Evolutionary conservation across 2,329 filamentous ascomycete genomes (phyloP).

Genomic region (Neocatenulostroma microsporum): DNA sequence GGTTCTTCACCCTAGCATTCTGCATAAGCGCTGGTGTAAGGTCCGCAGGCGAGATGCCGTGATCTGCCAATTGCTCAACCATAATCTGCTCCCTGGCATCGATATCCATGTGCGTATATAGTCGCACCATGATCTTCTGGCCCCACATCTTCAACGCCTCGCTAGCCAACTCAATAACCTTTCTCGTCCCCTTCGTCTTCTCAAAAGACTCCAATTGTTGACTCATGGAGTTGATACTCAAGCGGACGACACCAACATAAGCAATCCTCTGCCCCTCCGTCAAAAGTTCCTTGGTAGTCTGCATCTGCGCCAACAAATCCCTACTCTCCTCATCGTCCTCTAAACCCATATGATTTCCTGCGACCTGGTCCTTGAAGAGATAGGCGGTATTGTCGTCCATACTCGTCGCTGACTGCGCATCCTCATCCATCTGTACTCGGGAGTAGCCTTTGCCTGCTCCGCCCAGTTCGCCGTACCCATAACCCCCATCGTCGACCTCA

Average conservation of each 20-base stretch:
- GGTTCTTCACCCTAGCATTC: slow-evolving; percentile 88
- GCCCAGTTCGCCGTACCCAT: slow-evolving; percentile 68
- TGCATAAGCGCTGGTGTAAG: slow-evolving; percentile 80
- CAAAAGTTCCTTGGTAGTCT: slow-evolving; percentile 88
- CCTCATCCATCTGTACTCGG: slow-evolving; percentile 87
- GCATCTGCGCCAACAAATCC: slow-evolving; percentile 81
- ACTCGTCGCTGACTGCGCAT: slow-evolving; percentile 86
- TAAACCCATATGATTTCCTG: slow-evolving; percentile 52
- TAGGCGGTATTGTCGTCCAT: slow-evolving; percentile 97
- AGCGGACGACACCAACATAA: slow-evolving; percentile 81
- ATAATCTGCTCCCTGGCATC: slow-evolving; percentile 86
- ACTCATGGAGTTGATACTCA: slow-evolving; percentile 72
- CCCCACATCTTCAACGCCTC: slow-evolving; percentile 92
- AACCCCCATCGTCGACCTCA: slow-evolving; percentile 59
- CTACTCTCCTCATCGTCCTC: slow-evolving; percentile 63
- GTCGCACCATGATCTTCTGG: slow-evolving; percentile 93
- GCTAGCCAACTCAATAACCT: slow-evolving; percentile 58
- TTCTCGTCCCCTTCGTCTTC: slow-evolving; percentile 60
- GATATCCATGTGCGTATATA: slow-evolving; percentile 97
- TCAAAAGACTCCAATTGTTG: slow-evolving; percentile 58
- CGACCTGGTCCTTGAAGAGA: slow-evolving; percentile 68
- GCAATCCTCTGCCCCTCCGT: slow-evolving; percentile 94
- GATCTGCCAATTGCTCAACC: slow-evolving; percentile 93
- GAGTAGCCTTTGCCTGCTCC: slow-evolving; percentile 95
- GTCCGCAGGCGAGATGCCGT: slow-evolving; percentile 79